Base-by-base conservation (phyloP, 352 stramenopile genomes). In the Phytopythium helicoides region DNA sequence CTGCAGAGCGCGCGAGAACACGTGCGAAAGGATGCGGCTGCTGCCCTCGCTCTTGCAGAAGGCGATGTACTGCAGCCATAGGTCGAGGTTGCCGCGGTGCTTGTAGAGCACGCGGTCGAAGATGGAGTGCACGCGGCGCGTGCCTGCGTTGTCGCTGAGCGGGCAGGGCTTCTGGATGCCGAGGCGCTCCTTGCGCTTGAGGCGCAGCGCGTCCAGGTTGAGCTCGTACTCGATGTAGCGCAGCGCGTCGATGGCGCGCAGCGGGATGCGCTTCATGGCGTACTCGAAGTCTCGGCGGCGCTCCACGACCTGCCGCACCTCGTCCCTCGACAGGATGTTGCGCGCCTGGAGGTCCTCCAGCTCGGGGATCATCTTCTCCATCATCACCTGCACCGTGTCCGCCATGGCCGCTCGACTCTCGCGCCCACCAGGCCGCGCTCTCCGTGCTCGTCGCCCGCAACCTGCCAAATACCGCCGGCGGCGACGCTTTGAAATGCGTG, bases 341-440 rank as follows among this genome's bases (percentile, higher is more conserved):
- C 83, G 78, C 33, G 84, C 65, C 68, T 95, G 83, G 46, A 97
- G 75, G 48, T 97, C 92, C 68, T 98, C 91, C 48, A 98, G 89
- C 69, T 97, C 92, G 47, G 88, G 86, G 58, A 98, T 87, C 88
- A 97, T 97, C 59, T 92, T 87, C 72, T 98, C 92, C 82, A 98
- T 94, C 56, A 89, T 66, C 52, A 96, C 81, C 68, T 97, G 90
- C 61, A 98, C 91, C 48, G 75, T 91, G 71, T 98, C 92, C 66
- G 91, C 92, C 92, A 98, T 98, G 52, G 21, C 18, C 54, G 31
- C 36, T n/a, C 34, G 45, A 16, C 53, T 56, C 9, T 60, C 12
- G 9, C 2, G n/a, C 8, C 26, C 31, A 26, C n/a, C 2, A 6
- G 9, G 6, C 9, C n/a, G 16, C 28, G 28, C n/a, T 12, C 28